Conservation (phyloP, 371 early-diverging fungal genomes). For the Rhizopus microsporus region DNA sequence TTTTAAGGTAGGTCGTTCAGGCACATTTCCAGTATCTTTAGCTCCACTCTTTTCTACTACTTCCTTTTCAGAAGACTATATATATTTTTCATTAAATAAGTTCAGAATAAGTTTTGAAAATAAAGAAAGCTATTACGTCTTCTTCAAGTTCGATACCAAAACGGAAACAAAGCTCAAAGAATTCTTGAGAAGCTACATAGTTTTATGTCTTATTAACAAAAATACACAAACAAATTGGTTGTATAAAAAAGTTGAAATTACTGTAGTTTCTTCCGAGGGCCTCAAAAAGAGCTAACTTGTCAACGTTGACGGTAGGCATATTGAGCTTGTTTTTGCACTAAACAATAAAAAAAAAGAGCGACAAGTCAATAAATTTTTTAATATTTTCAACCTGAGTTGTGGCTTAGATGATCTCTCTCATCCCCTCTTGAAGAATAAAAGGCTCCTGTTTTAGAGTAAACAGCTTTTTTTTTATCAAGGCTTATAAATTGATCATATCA, state of each 20-base stretch:
- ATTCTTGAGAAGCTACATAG: slow-evolving; percentile 74
- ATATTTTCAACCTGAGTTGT: background rate
- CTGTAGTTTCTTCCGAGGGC: slow-evolving; percentile 82
- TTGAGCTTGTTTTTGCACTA: background rate
- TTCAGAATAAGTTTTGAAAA: slow-evolving; percentile 5
- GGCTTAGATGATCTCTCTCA: background rate
- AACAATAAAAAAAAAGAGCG: slow-evolving; percentile 1
- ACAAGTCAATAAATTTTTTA: background rate
- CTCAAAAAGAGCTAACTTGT: slow-evolving; percentile 85
- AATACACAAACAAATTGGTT: slow-evolving; percentile 9
- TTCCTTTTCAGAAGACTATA: slow-evolving; percentile 81
- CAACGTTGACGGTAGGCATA: slow-evolving; percentile 96
- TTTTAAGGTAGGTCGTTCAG: slow-evolving; percentile 86
- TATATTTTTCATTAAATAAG: slow-evolving; percentile 8
- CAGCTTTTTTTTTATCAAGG: too few relatives aligned
- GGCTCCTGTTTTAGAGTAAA: background rate
- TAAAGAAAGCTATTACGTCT: slow-evolving; percentile 60
- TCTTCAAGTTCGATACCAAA: slow-evolving; percentile 99
- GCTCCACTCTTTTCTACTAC: slow-evolving; percentile 65
- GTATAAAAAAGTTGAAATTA: slow-evolving; percentile 32
- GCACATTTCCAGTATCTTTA: slow-evolving; percentile 60
- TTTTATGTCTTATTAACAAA: background rate
- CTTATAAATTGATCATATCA: too few relatives aligned
- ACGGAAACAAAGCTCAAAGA: slow-evolving; percentile 98
- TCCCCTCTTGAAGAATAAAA: background rate